Base-by-base conservation (phyloP, 345 rosid species). In the Brassica nigra region DNA sequence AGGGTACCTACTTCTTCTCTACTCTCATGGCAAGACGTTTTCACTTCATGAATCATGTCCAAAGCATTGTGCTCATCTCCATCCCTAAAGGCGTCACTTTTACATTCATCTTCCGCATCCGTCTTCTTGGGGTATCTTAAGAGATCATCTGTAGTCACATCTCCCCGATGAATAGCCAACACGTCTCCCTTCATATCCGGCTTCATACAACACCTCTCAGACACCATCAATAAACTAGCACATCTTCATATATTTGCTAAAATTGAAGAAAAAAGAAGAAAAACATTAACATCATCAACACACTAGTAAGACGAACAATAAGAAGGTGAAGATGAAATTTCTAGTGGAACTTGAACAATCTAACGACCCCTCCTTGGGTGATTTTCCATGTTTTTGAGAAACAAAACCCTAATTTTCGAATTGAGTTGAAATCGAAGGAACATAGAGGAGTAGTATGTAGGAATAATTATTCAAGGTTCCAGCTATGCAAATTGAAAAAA, bases 111-210 rank as follows among this genome's bases (percentile, higher is more conserved):
- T 18, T 57, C 68, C 37, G 55, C 73, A 80, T 71, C 77, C 59
- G 23, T 33, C 57, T 76, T 71, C 73, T 70, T 76, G 9, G 74
- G 16, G 57, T 71, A 81, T 27, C 80, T 29, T 23, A 71, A 29
- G 0, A 71, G 6, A 2, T 71, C 80, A 54, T 81, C 84, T 27
- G 59, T 33, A 5, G 31, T 58, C 9, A 33, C 2, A 66, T 76
- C 76, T 71, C 77, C 77, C 30, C 77, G 64, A 49, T 47, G 80
- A 81, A 81, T 62, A 0, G 80, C 80, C 74, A 81, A 76, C n/a
- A 76, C 80, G 4, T 81, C 74, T 76, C 79, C 84, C 80, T 66
- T 63, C 77, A 76, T 81, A 65, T 76, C 74, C 18, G 57, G 57
- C 57, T 49, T 14, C 57, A 52, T 18, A 52, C 74, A 71, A 31